Evolutionary conservation across 768 basidiomycete species (phyloP), one percentile per base, ranked within the genome.

Genomic region (Vararia minispora): DNA sequence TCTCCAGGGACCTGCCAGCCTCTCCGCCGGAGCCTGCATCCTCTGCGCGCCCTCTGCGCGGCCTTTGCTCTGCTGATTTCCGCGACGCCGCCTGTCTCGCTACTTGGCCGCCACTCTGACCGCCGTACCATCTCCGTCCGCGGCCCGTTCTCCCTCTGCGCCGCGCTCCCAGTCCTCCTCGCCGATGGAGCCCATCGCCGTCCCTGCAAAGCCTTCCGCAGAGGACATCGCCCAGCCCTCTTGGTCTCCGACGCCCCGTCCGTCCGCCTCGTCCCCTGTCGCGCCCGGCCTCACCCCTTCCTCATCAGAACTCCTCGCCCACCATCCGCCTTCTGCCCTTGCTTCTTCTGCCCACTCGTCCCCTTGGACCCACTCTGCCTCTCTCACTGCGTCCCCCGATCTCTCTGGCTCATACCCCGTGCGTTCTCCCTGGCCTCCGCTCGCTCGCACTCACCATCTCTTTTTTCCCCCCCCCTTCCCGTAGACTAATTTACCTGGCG

Each of bases 201-300:
- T 27, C 10, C 45, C 42, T 4, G 23, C 35, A 13, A 31, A 27
- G 26, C 24, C 29, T 13, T 29, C 30, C 17, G 27, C 32, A 20
- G 47, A 47, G 25, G 47, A 47, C 25, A 25, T 28, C 20, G 16
- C 38, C 22, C 47, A 37, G 18, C 21, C 34, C n/a, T 5, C 34
- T 25, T 62, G 61, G 62, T 59, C 57, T 37, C 61, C 56, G 41
- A 59, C 51, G 56, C 53, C 37, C 28, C 56, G 43, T 45, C 41
- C 38, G 32, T 38, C 42, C 18, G 32, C 47, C 30, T 41, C 38
- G 32, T 38, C 42, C 18, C 29, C 47, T 28, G 33, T 47, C 28
- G 44, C 49, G 9, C 25, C 47, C 16, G 20, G 44, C 21, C 18
- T 44, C 1, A 2, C 33, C 31, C 44, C 42, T 27, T 23, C 36